Percentiles rank a stretch among this genome's conserved stretches.
These are phyloP conservation scores for Malus fusca DNA, from an alignment of 306 rosid species.

Conservation along the genomic window DNA sequence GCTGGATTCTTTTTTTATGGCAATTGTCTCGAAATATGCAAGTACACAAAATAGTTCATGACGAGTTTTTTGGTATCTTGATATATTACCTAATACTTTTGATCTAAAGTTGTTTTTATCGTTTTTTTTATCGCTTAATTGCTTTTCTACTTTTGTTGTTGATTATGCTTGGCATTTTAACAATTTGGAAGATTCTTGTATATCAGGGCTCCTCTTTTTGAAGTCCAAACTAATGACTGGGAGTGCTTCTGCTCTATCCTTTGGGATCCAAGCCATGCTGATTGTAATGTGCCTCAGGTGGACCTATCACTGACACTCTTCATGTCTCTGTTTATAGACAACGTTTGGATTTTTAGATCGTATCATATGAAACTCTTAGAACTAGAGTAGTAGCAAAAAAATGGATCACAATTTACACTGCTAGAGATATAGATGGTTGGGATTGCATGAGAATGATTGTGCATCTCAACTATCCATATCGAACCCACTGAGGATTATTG, in stretches of 20 bases:
- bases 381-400: background rate
- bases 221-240: slow-evolving; percentile 48
- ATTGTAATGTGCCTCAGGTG: slow-evolving; percentile 53
- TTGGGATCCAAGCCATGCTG: slow-evolving; percentile 46
- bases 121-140: background rate
- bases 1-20: background rate
- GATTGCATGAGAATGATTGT: background rate
- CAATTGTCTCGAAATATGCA: background rate
- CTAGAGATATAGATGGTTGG: background rate
- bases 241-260: slow-evolving; percentile 46
- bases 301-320: background rate
- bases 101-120: background rate
- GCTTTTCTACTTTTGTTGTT: background rate
- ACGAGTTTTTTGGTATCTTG: background rate
- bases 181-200: background rate
- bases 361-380: background rate
- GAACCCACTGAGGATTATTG: background rate
- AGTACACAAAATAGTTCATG: background rate
- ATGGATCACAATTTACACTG: background rate
- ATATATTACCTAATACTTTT: background rate
- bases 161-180: background rate
- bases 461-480: background rate
- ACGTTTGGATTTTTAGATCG: background rate
- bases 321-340: background rate
- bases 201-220: slow-evolving; percentile 46